A percentile compares a stretch with the other conserved stretches of the same genome.
These are phyloP conservation scores for Vigna angularis DNA, from an alignment of 306 rosid genomes.

Conservation along the genomic window DNA sequence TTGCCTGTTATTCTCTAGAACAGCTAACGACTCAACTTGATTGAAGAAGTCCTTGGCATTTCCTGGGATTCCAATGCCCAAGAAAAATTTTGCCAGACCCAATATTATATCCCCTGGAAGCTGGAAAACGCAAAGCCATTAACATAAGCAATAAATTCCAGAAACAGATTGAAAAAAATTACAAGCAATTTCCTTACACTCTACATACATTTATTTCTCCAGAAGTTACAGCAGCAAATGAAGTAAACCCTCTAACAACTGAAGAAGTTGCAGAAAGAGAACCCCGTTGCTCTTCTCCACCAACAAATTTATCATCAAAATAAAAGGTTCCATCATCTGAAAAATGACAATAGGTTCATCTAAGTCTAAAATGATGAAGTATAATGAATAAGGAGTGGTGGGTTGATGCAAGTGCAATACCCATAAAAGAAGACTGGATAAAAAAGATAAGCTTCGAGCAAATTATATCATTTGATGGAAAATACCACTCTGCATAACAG, in stretches of 20 bases:
- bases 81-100: conserved; percentile 93
- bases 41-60: conserved; percentile 85
- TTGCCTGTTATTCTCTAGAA: conserved; percentile 83
- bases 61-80: conserved; percentile 93
- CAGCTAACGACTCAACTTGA: conserved; percentile 85
- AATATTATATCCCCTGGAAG: conserved; percentile 76
- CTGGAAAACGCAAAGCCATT: conserved; percentile 60
- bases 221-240: conserved; percentile 73
- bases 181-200: conserved; percentile 27
- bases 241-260: conserved; percentile 84
- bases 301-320: conserved; percentile 84
- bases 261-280: conserved; percentile 90
- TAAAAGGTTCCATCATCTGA: conserved; percentile 88
- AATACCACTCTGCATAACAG: not conserved
- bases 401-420: conserved; percentile 31
- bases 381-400: not conserved
- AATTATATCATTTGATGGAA: not conserved
- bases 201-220: conserved; percentile 77
- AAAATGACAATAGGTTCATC: conserved; percentile 32
- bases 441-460: not conserved
- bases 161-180: conserved; percentile 22
- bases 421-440: not conserved
- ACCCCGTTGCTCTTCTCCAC: conserved; percentile 67
- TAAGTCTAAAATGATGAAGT: conserved; percentile 34
- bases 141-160: conserved; percentile 37